A percentile compares a stretch with the other conserved stretches of the same genome.
Evolutionary conservation across 2,329 filamentous ascomycete genomes (phyloP).

Genomic region (Macrophomina phaseolina): DNA sequence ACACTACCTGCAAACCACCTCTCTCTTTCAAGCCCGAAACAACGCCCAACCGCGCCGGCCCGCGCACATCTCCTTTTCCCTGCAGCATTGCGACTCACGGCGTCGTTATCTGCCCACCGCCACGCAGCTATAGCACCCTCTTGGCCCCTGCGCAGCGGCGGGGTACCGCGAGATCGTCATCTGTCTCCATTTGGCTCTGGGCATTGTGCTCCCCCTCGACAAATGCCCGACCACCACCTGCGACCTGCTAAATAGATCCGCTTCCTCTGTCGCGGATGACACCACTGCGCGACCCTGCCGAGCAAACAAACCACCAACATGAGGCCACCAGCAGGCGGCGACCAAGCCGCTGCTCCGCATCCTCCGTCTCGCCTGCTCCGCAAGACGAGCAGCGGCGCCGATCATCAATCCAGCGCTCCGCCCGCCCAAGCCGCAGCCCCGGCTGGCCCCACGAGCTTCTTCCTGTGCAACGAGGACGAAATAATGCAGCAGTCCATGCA

Average conservation of each 20-base stretch:
- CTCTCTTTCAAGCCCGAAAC: not conserved
- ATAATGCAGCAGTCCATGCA: constrained; percentile 45
- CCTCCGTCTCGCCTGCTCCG: constrained; percentile 37
- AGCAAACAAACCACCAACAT: constrained; percentile 31
- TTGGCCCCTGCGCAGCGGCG: constrained; percentile 26
- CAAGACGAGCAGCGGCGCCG: constrained; percentile 44
- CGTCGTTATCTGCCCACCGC: constrained; percentile 27
- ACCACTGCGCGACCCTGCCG: constrained; percentile 10
- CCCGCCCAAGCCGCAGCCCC: constrained; percentile 36
- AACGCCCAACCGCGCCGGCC: not conserved
- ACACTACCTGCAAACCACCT: constrained; percentile 10
- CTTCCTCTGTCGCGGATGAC: constrained; percentile 2
- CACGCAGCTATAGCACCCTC: constrained; percentile 25
- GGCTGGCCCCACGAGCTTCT: constrained; percentile 62
- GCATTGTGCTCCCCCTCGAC: constrained; percentile 21
- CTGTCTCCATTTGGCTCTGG: constrained; percentile 16
- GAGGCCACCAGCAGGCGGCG: constrained; percentile 45
- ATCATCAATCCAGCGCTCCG: constrained; percentile 14
- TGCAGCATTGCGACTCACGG: constrained; percentile 10
- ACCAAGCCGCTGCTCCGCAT: constrained; percentile 39
- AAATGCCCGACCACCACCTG: constrained; percentile 19
- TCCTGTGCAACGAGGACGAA: constrained; percentile 61
- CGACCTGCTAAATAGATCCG: constrained; percentile 11
- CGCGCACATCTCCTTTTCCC: constrained; percentile 12
- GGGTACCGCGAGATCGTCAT: constrained; percentile 27